Evolutionary conservation across 139 green algal genomes (phyloP).

Genomic region (Tetradesmus obliquus): DNA sequence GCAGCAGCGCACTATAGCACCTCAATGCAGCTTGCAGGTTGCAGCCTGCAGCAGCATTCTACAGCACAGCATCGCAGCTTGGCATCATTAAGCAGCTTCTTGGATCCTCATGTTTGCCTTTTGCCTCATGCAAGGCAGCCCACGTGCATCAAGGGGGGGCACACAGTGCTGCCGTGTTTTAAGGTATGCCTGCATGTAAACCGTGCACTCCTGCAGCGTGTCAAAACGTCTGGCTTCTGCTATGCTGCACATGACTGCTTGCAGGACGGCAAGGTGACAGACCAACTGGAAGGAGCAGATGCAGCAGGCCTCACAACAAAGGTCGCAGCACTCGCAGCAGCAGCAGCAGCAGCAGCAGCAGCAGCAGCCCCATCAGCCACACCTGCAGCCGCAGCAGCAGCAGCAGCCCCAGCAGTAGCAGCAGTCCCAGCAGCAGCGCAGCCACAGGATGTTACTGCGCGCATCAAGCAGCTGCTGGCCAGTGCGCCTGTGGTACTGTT

Average conservation of each 20-base stretch:
- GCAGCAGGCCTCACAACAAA: slow-evolving; percentile 68
- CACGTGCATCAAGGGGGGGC: no score
- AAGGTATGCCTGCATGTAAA: neutral
- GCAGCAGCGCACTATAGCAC: no score
- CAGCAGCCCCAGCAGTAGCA: neutral
- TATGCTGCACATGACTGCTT: neutral
- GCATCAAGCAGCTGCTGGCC: slow-evolving; percentile 72
- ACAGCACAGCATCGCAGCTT: no score
- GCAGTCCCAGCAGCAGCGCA: neutral
- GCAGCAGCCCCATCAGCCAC: neutral
- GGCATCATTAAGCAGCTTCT: no score
- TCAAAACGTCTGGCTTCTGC: neutral
- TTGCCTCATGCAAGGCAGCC: no score
- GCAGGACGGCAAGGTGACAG: slow-evolving; percentile 61
- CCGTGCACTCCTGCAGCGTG: neutral
- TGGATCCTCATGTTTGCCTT: no score
- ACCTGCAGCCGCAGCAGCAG: slow-evolving; percentile 30
- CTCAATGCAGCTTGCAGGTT: no score
- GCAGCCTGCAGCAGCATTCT: no score
- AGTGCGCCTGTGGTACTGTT: slow-evolving; percentile 81
- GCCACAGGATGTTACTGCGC: slow-evolving; percentile 43
- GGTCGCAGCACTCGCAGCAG: slow-evolving; percentile 49
- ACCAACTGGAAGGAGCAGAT: slow-evolving; percentile 86
- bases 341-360: slow-evolving; percentile 3
- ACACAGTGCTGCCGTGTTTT: no score